Evolutionary conservation across 2,329 filamentous ascomycete genomes (phyloP).

Genomic region (Teratosphaeria pseudoeucalypti): DNA sequence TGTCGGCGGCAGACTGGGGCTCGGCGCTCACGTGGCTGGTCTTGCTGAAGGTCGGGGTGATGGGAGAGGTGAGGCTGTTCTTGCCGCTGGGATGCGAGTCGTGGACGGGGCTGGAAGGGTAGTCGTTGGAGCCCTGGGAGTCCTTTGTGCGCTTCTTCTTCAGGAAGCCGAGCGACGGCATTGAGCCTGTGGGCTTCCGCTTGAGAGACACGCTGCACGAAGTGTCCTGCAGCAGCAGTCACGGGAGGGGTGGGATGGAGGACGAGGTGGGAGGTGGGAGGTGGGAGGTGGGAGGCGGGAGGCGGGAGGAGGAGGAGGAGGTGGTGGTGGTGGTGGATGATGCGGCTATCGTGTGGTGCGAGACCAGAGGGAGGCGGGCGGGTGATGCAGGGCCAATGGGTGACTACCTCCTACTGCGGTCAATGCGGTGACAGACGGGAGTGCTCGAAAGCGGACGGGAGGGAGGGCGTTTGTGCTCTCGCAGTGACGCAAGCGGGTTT

Average conservation of each 20-base stretch:
- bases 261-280: too few species aligned
- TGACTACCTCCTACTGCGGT: not conserved
- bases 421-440: not conserved
- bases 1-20: constrained; percentile 17
- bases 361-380: not conserved
- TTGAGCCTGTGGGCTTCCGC: constrained; percentile 31
- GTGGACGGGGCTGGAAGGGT: constrained; percentile 49
- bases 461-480: not conserved
- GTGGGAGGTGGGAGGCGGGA: too few species aligned
- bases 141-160: constrained; percentile 99
- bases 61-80: constrained; percentile 17
- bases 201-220: constrained; percentile 2
- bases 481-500: not conserved
- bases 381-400: not conserved
- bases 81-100: constrained; percentile 33
- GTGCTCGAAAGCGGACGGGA: not conserved
- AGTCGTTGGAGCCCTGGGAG: constrained; percentile 48
- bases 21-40: constrained; percentile 18
- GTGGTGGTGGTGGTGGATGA: not conserved
- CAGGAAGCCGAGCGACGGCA: constrained; percentile 92
- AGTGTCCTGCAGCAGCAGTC: not conserved
- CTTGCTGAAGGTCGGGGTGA: constrained; percentile 41
- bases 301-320: too few species aligned
- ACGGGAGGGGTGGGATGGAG: not conserved
- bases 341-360: not conserved